Conservation (phyloP, 208 protist genomes). For the Entamoeba histolytica region DNA sequence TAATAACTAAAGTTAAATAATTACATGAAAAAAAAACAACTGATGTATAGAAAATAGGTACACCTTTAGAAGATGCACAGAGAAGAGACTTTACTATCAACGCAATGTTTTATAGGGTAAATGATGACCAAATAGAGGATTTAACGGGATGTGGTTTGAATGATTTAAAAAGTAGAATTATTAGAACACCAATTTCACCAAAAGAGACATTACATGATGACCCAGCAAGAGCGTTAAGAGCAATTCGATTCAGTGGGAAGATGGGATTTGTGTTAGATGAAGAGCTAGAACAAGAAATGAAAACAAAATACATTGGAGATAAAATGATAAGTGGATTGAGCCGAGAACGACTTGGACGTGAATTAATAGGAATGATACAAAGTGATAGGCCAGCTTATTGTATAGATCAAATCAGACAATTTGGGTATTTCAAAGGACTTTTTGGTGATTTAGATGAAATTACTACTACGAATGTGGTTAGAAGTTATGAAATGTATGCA, state of each 20-base stretch:
- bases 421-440: neutral
- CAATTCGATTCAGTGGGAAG: slow-evolving; percentile 29
- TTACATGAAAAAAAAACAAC: slow-evolving; percentile 59
- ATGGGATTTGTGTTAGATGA: slow-evolving; percentile 5
- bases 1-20: too few relatives aligned
- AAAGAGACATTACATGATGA: slow-evolving; percentile 35
- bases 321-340: neutral
- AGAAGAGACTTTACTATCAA: slow-evolving; percentile 92
- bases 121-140: slow-evolving; percentile 41
- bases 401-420: neutral
- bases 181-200: slow-evolving; percentile 29
- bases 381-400: neutral
- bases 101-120: slow-evolving; percentile 88
- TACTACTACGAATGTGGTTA: neutral
- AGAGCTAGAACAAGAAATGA: neutral
- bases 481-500: neutral
- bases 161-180: slow-evolving; percentile 2
- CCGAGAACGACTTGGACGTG: neutral
- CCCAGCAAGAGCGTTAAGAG: slow-evolving; percentile 33
- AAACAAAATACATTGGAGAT: neutral
- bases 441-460: neutral
- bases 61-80: slow-evolving; percentile 61
- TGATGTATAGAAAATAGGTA: slow-evolving; percentile 34
- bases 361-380: neutral
- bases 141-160: slow-evolving; percentile 2